phyloP scores from a whole-genome alignment of 345 rosid species.

The Camelina neglecta region DNA sequence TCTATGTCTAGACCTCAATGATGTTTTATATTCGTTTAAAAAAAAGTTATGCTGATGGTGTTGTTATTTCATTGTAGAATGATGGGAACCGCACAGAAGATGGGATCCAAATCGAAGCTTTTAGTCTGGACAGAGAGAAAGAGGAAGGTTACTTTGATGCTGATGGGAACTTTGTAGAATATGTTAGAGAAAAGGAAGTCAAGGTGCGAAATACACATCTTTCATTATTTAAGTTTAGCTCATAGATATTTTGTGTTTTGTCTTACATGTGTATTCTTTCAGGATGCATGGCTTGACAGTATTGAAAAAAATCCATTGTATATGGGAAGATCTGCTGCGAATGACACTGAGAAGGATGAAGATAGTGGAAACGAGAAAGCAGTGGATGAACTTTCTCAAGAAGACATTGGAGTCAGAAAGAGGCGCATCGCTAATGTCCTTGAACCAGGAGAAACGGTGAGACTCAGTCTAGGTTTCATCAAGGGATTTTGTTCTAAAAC shows the following conservation, averaged over 20 bases:
- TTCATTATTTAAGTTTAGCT: slow-evolving; percentile 3
- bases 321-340: slow-evolving; percentile 49
- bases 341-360: slow-evolving; percentile 43
- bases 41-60: slow-evolving; percentile 39
- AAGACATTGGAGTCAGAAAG: slow-evolving; percentile 70
- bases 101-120: slow-evolving; percentile 93
- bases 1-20: background rate
- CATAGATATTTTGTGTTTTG: slow-evolving; percentile 18
- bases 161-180: slow-evolving; percentile 88
- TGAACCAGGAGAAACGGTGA: slow-evolving; percentile 94
- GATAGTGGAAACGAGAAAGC: slow-evolving; percentile 50
- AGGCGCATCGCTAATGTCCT: slow-evolving; percentile 86
- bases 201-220: slow-evolving; percentile 55
- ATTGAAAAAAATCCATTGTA: slow-evolving; percentile 60
- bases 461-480: slow-evolving; percentile 26
- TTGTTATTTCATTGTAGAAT: slow-evolving; percentile 58
- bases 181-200: slow-evolving; percentile 71
- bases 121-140: slow-evolving; percentile 86
- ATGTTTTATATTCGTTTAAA: slow-evolving; percentile 20
- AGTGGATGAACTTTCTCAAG: slow-evolving; percentile 65
- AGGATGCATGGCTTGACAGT: slow-evolving; percentile 99
- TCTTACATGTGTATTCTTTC: slow-evolving; percentile 43
- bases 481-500: background rate
- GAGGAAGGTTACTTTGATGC: slow-evolving; percentile 98
- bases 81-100: slow-evolving; percentile 77